Conservation (phyloP, 192 early-diverging fungal species). For the Dispira simplex region DNA sequence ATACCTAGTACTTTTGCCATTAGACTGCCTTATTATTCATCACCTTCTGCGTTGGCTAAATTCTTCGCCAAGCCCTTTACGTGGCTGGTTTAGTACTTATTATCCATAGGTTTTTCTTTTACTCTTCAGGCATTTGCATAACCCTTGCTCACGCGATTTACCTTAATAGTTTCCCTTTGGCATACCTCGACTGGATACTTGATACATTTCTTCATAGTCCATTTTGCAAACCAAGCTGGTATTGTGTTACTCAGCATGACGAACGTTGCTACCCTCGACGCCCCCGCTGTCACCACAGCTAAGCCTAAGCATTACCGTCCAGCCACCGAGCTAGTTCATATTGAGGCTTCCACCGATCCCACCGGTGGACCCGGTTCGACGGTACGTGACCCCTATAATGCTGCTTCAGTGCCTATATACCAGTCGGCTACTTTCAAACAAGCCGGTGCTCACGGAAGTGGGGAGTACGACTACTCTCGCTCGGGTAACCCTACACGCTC, state of each 20-base stretch:
- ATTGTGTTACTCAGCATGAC: neutral
- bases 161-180: no score
- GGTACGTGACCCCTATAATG: conserved; percentile 71
- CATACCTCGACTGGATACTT: no score
- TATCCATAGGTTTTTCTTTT: no score
- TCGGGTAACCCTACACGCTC: conserved; percentile 97
- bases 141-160: no score
- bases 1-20: no score
- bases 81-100: no score
- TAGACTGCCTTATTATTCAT: no score
- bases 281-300: conserved; percentile 11
- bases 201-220: no score
- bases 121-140: no score
- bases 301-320: conserved; percentile 37
- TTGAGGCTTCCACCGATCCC: conserved; percentile 44
- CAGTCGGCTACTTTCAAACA: conserved; percentile 98
- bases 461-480: conserved; percentile 91
- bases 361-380: conserved; percentile 13
- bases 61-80: no score
- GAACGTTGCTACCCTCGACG: conserved; percentile 6
- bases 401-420: conserved; percentile 91
- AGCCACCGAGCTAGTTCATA: conserved; percentile 59
- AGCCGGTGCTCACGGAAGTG: conserved; percentile 54
- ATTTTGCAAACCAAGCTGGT: no score
- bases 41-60: no score